These are phyloP conservation scores for Podila clonocystis DNA, from an alignment of 192 early-diverging fungal genomes.

Conservation along the genomic window DNA sequence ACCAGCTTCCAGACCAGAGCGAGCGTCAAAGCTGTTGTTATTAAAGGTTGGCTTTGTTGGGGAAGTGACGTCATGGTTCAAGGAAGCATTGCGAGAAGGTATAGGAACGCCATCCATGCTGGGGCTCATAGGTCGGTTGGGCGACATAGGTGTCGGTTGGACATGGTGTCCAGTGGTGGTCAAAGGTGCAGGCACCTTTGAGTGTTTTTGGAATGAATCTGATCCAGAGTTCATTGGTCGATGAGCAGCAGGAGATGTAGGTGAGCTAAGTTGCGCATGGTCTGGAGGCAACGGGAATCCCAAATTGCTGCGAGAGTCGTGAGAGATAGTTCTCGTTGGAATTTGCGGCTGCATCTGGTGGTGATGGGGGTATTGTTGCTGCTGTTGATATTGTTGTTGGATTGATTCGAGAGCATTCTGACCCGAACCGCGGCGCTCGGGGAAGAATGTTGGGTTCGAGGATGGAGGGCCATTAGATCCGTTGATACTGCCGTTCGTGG, in stretches of 20 bases:
- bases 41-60: slow-evolving; percentile 12
- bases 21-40: slow-evolving; percentile 9
- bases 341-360: not conserved
- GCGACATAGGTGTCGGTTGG: not conserved
- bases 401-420: slow-evolving; percentile 4
- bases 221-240: slow-evolving; percentile 13
- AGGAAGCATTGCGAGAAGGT: slow-evolving; percentile 31
- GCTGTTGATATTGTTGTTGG: slow-evolving; percentile 7
- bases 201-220: not conserved
- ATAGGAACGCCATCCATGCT: slow-evolving; percentile 21
- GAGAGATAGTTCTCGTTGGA: not conserved
- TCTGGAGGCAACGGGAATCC: slow-evolving; percentile 19
- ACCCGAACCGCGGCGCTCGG: slow-evolving; percentile 19
- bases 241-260: not conserved
- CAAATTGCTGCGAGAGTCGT: slow-evolving; percentile 5
- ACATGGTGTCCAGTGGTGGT: not conserved
- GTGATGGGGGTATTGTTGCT: slow-evolving; percentile 2
- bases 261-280: not conserved
- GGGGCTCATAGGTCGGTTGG: slow-evolving; percentile 19
- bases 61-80: slow-evolving; percentile 33
- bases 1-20: slow-evolving; percentile 33
- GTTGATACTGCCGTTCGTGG: slow-evolving; percentile 26
- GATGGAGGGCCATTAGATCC: not conserved
- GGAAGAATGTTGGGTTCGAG: slow-evolving; percentile 2
- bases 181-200: not conserved